These are phyloP conservation scores for Starmerella tilneyi DNA, from an alignment of 805 yeast genomes.

Conservation along the genomic window DNA sequence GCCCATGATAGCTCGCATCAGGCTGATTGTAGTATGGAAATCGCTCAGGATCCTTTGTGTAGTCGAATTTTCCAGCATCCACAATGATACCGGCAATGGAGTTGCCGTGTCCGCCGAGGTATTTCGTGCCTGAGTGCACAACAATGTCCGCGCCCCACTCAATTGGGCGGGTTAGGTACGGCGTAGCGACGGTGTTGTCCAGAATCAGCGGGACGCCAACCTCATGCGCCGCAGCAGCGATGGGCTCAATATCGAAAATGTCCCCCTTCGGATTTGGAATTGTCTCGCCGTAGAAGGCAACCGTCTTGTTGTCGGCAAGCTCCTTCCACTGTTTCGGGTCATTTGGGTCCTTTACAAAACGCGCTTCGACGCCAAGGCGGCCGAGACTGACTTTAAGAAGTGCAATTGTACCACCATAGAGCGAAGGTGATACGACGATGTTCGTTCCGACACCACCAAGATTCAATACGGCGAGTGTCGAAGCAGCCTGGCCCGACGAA, in stretches of 20 bases:
- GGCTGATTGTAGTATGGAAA: conserved; percentile 90
- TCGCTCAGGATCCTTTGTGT: conserved; percentile 72
- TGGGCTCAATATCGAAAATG: conserved; percentile 49
- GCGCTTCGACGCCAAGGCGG: conserved; percentile 73
- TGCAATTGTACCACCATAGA: conserved; percentile 95
- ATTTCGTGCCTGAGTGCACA: conserved; percentile 90
- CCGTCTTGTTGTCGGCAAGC: conserved; percentile 71
- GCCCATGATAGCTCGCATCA: conserved; percentile 87
- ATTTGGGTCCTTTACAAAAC: conserved; percentile 74
- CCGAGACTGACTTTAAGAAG: conserved; percentile 89
- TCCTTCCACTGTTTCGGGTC: conserved; percentile 56
- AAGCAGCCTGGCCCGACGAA: conserved; percentile 93
- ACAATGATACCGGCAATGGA: conserved; percentile 73
- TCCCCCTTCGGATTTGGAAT: conserved; percentile 81
- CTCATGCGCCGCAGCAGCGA: conserved; percentile 61
- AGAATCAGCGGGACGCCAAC: conserved; percentile 63
- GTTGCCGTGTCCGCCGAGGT: conserved; percentile 93
- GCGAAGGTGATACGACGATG: conserved; percentile 70
- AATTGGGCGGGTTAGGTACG: conserved; percentile 76
- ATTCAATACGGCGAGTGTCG: conserved; percentile 61
- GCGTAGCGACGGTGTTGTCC: conserved; percentile 91
- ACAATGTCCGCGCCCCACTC: conserved; percentile 75
- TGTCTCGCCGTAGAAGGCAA: conserved; percentile 69
- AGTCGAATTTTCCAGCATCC: conserved; percentile 88
- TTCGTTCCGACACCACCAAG: conserved; percentile 59